Base-by-base conservation (phyloP, 768 basidiomycete genomes). In the Candolleomyces eurysporus region DNA sequence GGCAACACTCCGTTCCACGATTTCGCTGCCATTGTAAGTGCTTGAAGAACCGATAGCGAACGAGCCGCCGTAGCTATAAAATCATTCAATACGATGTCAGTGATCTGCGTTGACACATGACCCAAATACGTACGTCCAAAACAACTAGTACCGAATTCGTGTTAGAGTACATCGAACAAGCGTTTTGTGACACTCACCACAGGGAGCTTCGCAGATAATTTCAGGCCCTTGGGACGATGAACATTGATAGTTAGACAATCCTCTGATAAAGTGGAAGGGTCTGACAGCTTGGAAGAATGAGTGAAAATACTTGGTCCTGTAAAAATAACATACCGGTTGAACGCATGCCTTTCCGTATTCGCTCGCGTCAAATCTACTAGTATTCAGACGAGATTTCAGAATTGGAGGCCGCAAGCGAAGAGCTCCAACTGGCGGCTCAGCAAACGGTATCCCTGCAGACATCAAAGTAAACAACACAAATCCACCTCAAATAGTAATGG, bases 241-340 rank as follows among this genome's bases (percentile, higher is more conserved):
- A 88, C 71, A 64, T 87, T 86, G 57, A 87, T 73, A 19, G 83
- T 84, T 52, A 88, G 70, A 65, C 84, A 87, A 63, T 87, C 85
- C 67, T 88, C 85, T 21, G 83, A 82, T 42, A 70, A 77, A 16
- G 54, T 56, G 7, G 54, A 19, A 16, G 54, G 54, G 4, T 43
- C 54, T 36, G 46, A 11, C 26, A 54, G 8, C 39, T 59, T 59
- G 31, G 9, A 17, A 40, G 19, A 46, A 45, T 9, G 11, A 56
- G 40, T 36, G 36, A 8, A 8, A 7, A 22, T 7, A 10, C 19
- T 21, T 2, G 22, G 21, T 17, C 10, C 31, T 4, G 26, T 26
- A 17, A 45, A 7, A 48, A n/a, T 31, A 16, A 42, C 75, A 58
- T 60, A 82, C 81, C 40, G 66, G 70, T 70, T 87, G 85, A 13